phyloP scores from a whole-genome alignment of 2,329 filamentous ascomycete species.

The Aspergillus udagawae region DNA sequence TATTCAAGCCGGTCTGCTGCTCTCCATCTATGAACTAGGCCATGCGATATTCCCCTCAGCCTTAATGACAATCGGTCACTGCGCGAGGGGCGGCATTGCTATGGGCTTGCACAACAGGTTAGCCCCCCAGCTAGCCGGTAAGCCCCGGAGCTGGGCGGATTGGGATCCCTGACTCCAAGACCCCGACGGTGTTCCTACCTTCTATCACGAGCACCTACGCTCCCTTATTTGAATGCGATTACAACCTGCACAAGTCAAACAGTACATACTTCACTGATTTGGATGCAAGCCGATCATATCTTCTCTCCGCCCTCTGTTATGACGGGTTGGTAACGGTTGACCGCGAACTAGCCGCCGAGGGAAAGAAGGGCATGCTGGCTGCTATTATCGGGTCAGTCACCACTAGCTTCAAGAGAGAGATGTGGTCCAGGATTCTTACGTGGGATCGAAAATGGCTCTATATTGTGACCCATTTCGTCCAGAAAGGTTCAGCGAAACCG shows the following conservation, averaged over 20 bases:
- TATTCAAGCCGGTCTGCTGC: neutral
- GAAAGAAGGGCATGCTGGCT: neutral
- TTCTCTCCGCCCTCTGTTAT: neutral
- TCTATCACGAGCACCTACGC: neutral
- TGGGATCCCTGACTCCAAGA: neutral
- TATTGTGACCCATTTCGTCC: conserved; percentile 27
- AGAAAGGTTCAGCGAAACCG: neutral
- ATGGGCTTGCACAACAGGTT: neutral
- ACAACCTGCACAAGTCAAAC: conserved; percentile 42
- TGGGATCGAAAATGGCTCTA: conserved; percentile 33
- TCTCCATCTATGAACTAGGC: conserved; percentile 4
- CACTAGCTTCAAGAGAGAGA: conserved; percentile 20
- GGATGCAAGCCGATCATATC: conserved; percentile 49
- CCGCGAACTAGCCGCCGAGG: neutral
- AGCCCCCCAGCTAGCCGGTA: neutral
- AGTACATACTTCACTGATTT: conserved; percentile 55
- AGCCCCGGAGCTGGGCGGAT: neutral
- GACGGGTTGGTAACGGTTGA: conserved; percentile 15
- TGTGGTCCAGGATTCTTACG: conserved; percentile 22
- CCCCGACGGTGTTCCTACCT: neutral
- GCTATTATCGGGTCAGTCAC: neutral
- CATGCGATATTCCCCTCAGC: conserved; percentile 7
- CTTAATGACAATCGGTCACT: conserved; percentile 1
- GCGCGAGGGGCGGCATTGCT: conserved; percentile 1
- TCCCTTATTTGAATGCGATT: conserved; percentile 9